Conservation (phyloP, 805 yeast species). For the Barnettozyma sucrosica region DNA sequence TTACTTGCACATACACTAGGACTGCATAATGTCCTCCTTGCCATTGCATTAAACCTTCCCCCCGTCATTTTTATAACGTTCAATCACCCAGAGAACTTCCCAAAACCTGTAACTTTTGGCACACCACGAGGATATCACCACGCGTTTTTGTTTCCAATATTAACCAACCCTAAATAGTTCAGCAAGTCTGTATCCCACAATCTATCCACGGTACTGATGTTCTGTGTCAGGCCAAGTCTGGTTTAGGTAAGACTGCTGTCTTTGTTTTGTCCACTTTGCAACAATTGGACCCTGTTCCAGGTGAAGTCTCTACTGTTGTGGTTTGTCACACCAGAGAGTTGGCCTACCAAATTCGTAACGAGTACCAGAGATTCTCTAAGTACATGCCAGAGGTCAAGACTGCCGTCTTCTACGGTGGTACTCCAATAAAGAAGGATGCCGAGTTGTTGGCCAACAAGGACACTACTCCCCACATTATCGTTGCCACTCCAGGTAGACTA, state of each 20-base stretch:
- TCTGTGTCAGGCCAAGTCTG: slow-evolving; percentile 98
- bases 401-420: slow-evolving; percentile 96
- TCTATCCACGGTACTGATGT: slow-evolving; percentile 97
- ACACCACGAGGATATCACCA: neutral
- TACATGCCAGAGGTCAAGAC: slow-evolving; percentile 98
- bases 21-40: neutral
- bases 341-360: slow-evolving; percentile 97
- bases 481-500: slow-evolving; percentile 97
- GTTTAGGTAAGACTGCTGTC: slow-evolving; percentile 98
- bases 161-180: slow-evolving; percentile 46
- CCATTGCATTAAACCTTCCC: neutral
- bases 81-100: neutral
- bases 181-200: slow-evolving; percentile 97
- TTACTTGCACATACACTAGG: neutral
- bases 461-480: slow-evolving; percentile 93
- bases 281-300: slow-evolving; percentile 95
- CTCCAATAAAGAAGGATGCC: slow-evolving; percentile 75
- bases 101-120: neutral
- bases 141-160: neutral
- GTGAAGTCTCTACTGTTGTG: slow-evolving; percentile 91
- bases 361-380: slow-evolving; percentile 94
- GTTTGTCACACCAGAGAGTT: slow-evolving; percentile 98
- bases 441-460: slow-evolving; percentile 88
- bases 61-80: neutral
- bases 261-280: slow-evolving; percentile 93